A percentile compares a stretch with the other conserved stretches of the same genome.
Evolutionary conservation across 2,329 filamentous ascomycete genomes (phyloP).

Genomic region (Curvularia eragrostidis): DNA sequence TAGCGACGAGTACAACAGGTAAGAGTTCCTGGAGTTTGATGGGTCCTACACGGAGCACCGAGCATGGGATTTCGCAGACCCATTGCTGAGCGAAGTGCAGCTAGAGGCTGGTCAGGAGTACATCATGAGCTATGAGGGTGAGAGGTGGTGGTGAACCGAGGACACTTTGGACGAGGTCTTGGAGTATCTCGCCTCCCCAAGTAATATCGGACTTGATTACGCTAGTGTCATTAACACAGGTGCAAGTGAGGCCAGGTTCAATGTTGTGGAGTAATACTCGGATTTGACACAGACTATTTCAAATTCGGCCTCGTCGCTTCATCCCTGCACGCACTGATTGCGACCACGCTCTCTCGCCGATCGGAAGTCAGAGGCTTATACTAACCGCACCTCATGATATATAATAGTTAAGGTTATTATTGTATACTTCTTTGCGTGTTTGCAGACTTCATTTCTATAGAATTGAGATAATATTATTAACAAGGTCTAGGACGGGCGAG

Average conservation of each 20-base stretch:
- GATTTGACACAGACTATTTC: background rate
- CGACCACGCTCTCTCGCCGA: background rate
- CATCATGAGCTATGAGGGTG: constrained; percentile 7
- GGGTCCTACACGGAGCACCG: background rate
- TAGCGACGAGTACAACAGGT: background rate
- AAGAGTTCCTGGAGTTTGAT: background rate
- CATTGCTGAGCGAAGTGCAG: background rate
- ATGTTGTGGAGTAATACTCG: background rate
- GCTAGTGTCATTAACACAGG: background rate
- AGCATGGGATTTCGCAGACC: background rate
- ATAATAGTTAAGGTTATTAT: no score
- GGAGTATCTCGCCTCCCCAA: constrained; percentile 3
- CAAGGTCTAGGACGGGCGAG: no score
- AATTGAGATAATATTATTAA: no score
- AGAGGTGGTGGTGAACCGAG: constrained; percentile 13
- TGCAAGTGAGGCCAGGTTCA: background rate
- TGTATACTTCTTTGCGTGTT: no score
- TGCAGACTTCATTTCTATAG: no score
- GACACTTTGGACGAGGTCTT: constrained; percentile 11
- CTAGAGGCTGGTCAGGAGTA: constrained; percentile 11
- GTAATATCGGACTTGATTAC: background rate
- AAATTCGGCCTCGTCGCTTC: background rate
- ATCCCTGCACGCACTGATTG: background rate
- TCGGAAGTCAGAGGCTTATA: background rate
- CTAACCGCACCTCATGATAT: background rate